These are phyloP conservation scores for Cutaneotrichosporon sp. DNA, from an alignment of 1,284 basidiomycete species.

Conservation along the genomic window DNA sequence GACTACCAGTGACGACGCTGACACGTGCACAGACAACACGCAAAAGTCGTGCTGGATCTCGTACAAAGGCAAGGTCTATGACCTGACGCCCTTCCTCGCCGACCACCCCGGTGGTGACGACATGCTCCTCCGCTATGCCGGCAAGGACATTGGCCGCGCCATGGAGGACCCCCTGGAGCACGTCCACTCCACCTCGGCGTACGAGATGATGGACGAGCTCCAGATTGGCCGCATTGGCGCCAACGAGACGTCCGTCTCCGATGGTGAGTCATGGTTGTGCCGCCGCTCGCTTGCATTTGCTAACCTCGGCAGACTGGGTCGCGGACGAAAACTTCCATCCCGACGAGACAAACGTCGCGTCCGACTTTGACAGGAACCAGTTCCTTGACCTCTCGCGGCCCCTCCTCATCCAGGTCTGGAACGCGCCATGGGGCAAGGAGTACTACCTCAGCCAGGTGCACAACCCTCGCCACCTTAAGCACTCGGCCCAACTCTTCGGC, in stretches of 20 bases:
- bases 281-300: not conserved
- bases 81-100: slow-evolving; percentile 50
- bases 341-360: slow-evolving; percentile 70
- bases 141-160: slow-evolving; percentile 69
- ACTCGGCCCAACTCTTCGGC: slow-evolving; percentile 84
- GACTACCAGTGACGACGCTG: not conserved
- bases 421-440: slow-evolving; percentile 61
- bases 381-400: slow-evolving; percentile 90
- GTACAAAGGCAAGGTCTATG: slow-evolving; percentile 50
- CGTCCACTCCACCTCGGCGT: slow-evolving; percentile 88
- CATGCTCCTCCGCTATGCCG: slow-evolving; percentile 61
- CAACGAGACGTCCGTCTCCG: slow-evolving; percentile 67
- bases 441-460: slow-evolving; percentile 97
- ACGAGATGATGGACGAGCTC: slow-evolving; percentile 86
- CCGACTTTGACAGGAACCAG: slow-evolving; percentile 78
- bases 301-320: slow-evolving; percentile 63
- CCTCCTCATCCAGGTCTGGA: slow-evolving; percentile 50
- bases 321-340: slow-evolving; percentile 82
- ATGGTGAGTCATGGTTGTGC: slow-evolving; percentile 63
- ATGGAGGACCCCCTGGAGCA: slow-evolving; percentile 85
- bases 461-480: slow-evolving; percentile 82
- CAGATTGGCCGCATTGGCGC: slow-evolving; percentile 71
- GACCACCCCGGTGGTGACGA: slow-evolving; percentile 54
- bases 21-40: slow-evolving; percentile 32
- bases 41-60: slow-evolving; percentile 43